Base-by-base conservation (phyloP, 2,329 filamentous ascomycete species). In the Botrytis deweyae region DNA sequence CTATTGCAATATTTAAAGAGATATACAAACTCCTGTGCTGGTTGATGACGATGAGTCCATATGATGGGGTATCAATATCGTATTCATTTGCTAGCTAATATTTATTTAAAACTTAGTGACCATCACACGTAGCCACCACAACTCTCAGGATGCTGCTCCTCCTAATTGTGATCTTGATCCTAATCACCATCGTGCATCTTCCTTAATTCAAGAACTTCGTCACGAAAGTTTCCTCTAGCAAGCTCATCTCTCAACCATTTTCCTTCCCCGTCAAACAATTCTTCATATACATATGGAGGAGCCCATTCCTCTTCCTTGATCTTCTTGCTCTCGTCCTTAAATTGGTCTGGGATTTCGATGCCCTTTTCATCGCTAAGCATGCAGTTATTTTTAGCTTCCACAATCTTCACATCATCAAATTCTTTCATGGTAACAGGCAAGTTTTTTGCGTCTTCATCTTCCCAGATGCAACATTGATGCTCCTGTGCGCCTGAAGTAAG, bases 381-480 rank as follows among this genome's bases (percentile, higher is more conserved):
- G 33, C 6, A 18, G 18, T 29, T 55, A 2, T 55, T 8, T 55
- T 10, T 55, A 9, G 36, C 65, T 68, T 68, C 33, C 33, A 20
- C 25, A 40, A 68, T 55, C 46, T 68, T 68, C 7, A 14, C 36
- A n/a, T 12, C 4, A 49, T 40, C 33, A 1, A 55, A 40, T 55
- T 68, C 46, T 29, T 55, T 42, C 65, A 22, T 40, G 18, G 8
- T 8, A 29, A 22, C 9, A 4, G 25, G 25, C 36, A 36, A 29
- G 36, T 40, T 36, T 12, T 55, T 38, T 46, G 20, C 29, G n/a
- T 68, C 25, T 10, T 55, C 33, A 16, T 61, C 61, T 12, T 36
- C 40, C 61, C 61, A 72, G 8, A 20, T 10, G 36, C 61, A 72
- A 33, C 70, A 72, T 22, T 33, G 18, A 44, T 72, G 70, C n/a